Evolutionary conservation across 2,329 filamentous ascomycete species (phyloP).

Genomic region (Fusarium concolor): DNA sequence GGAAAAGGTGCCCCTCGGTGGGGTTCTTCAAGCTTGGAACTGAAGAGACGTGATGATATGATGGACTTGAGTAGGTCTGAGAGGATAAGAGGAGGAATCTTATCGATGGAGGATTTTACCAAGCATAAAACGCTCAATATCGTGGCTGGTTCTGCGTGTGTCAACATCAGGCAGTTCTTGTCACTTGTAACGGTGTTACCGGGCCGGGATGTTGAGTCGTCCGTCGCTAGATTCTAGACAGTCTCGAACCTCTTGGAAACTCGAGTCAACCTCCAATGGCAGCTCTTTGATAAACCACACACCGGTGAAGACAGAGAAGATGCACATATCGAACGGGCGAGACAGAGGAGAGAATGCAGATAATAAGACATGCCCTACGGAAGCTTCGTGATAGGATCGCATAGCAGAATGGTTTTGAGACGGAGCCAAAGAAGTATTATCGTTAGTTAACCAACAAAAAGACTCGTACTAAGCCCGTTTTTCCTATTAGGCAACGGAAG

Average conservation of each 20-base stretch:
- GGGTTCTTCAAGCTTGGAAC: constrained; percentile 28
- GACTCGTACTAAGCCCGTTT: not conserved
- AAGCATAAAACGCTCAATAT: not conserved
- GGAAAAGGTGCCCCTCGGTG: constrained; percentile 38
- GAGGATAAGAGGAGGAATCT: not conserved
- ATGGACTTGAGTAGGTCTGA: constrained; percentile 4
- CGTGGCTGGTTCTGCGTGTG: not conserved
- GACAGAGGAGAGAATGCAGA: not conserved
- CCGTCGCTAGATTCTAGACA: constrained; percentile 7
- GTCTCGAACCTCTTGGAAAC: constrained; percentile 30
- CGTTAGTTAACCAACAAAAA: constrained; percentile 1
- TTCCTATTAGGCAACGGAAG: constrained; percentile 20
- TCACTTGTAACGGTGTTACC: constrained; percentile 35
- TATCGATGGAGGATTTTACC: not conserved
- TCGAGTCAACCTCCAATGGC: constrained; percentile 27
- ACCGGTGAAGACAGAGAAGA: not conserved
- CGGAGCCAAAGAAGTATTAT: not conserved
- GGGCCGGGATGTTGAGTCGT: constrained; percentile 28
- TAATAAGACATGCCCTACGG: constrained; percentile 8
- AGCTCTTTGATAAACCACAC: constrained; percentile 31
- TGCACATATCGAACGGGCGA: constrained; percentile 7
- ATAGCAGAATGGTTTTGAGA: not conserved
- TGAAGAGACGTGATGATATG: constrained; percentile 19
- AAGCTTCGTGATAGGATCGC: constrained; percentile 29
- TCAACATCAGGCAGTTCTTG: constrained; percentile 21